phyloP scores from a whole-genome alignment of 139 green algal genomes.

The Closterium sp. region DNA sequence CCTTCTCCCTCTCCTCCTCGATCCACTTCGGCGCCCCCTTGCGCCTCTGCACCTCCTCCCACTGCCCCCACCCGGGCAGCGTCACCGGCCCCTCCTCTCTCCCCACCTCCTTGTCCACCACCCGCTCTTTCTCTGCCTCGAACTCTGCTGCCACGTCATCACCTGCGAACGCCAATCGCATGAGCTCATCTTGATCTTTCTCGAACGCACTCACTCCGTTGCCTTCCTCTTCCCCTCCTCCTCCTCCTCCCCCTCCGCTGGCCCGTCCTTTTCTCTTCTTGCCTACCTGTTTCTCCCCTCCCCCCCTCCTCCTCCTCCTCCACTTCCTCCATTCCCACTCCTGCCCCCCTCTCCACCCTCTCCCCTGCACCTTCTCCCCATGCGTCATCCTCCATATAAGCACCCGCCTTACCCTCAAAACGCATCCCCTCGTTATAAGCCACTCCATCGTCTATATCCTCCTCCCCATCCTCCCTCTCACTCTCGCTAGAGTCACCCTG shows the following conservation, averaged over 20 bases:
- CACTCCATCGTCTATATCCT: conserved; percentile 50
- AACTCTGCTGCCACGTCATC: conserved; percentile 94
- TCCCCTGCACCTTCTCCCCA: not conserved
- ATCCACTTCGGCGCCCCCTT: conserved; percentile 32
- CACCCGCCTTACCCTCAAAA: not conserved
- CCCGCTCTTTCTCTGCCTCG: conserved; percentile 68
- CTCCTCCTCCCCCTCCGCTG: not conserved
- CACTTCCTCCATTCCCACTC: conserved; percentile 14
- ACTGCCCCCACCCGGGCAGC: conserved; percentile 83
- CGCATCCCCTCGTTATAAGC: not conserved
- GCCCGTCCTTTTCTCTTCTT: not conserved
- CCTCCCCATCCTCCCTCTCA: conserved; percentile 15
- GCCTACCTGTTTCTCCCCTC: not conserved
- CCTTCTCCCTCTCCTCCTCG: conserved; percentile 61
- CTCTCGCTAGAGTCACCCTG: not conserved
- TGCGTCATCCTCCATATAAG: not conserved
- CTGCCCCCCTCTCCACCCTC: conserved; percentile 8
- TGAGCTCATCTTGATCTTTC: conserved; percentile 58
- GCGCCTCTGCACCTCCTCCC: conserved; percentile 72
- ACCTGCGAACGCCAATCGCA: conserved; percentile 74
- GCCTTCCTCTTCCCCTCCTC: not conserved
- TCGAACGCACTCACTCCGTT: not conserved
- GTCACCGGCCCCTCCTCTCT: conserved; percentile 48
- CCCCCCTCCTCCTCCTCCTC: conserved; percentile 1
- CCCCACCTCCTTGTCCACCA: conserved; percentile 73